Evolutionary conservation across 768 basidiomycete species (phyloP).

Genomic region (Thelephora aurantiotincta): DNA sequence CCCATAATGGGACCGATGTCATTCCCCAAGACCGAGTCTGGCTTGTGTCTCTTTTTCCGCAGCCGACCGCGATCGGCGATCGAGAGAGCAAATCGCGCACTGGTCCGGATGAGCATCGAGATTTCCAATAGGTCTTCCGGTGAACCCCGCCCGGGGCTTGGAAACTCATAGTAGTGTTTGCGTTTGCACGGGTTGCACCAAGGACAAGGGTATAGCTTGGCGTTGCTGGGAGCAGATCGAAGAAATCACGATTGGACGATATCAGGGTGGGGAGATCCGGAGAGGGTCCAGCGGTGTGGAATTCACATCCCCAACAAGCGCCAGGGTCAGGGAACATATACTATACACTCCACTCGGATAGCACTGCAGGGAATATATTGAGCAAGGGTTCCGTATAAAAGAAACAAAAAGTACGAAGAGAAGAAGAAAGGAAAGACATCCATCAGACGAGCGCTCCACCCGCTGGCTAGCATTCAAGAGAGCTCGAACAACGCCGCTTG

Average conservation of each 20-base stretch:
- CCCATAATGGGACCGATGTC: slow-evolving; percentile 25
- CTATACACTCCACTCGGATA: no score
- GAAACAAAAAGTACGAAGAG: no score
- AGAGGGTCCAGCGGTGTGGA: no score
- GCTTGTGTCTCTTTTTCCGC: slow-evolving; percentile 35
- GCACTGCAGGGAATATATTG: no score
- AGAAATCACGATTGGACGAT: no score
- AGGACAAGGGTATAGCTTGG: slow-evolving; percentile 44
- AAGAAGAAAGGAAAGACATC: not conserved
- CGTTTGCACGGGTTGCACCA: slow-evolving; percentile 41
- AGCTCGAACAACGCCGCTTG: not conserved
- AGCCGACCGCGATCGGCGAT: slow-evolving; percentile 49
- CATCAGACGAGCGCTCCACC: slow-evolving; percentile 4
- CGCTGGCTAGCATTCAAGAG: not conserved
- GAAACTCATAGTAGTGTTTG: no score
- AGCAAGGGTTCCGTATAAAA: no score
- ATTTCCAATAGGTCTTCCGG: slow-evolving; percentile 58
- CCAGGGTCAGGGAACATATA: no score
- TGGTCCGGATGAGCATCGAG: slow-evolving; percentile 50
- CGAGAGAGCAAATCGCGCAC: slow-evolving; percentile 38
- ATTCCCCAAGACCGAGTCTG: slow-evolving; percentile 27
- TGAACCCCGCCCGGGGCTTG: slow-evolving; percentile 24
- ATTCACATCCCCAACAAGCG: no score
- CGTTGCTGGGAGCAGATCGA: no score
- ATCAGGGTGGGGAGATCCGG: no score